phyloP scores from a whole-genome alignment of 805 yeast species.

The Diddensiella caesifluorescens region DNA sequence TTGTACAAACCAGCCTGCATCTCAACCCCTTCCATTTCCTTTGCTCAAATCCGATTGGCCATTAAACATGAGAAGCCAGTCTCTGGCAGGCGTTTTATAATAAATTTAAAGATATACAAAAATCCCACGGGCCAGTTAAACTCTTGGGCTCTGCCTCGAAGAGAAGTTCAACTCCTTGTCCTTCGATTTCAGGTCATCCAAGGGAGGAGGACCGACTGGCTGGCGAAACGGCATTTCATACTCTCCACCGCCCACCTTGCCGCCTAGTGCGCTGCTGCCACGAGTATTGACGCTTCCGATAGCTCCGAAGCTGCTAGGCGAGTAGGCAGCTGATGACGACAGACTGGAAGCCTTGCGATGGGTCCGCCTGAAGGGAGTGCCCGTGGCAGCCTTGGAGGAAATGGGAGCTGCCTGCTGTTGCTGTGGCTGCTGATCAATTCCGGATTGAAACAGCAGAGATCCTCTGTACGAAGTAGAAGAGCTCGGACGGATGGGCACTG shows the following conservation, averaged over 20 bases:
- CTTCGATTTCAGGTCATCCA: conserved; percentile 26
- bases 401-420: conserved; percentile 6
- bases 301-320: conserved; percentile 8
- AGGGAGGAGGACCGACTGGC: conserved; percentile 32
- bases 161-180: conserved; percentile 24
- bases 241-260: conserved; percentile 15
- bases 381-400: too few relatives aligned
- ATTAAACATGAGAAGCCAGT: too few relatives aligned
- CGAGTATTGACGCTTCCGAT: conserved; percentile 8
- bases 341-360: conserved; percentile 27
- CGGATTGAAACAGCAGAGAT: conserved; percentile 12
- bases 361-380: conserved; percentile 22
- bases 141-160: too few relatives aligned
- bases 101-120: too few relatives aligned
- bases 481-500: conserved; percentile 23
- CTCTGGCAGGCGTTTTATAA: too few relatives aligned
- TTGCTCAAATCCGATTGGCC: too few relatives aligned
- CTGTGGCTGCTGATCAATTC: not conserved
- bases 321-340: conserved; percentile 21
- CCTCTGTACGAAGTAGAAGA: conserved; percentile 20
- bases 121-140: too few relatives aligned
- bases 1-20: too few relatives aligned
- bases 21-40: too few relatives aligned
- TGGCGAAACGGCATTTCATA: conserved; percentile 28
- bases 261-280: conserved; percentile 3